Evolutionary conservation across 2,329 filamentous ascomycete genomes (phyloP).

Genomic region (Knufia petricola): DNA sequence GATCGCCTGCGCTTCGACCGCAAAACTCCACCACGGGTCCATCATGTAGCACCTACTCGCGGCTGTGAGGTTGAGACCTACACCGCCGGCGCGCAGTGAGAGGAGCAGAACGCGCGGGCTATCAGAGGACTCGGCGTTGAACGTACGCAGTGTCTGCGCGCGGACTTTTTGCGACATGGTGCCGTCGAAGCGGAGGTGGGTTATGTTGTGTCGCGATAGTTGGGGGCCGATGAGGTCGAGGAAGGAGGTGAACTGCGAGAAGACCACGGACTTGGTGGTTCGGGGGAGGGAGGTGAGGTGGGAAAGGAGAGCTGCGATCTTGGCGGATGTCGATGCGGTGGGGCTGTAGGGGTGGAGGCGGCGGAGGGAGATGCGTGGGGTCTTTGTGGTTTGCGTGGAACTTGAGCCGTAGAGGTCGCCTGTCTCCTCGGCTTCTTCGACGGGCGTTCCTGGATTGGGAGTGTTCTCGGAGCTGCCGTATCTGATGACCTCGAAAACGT

Average conservation of each 20-base stretch:
- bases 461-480: conserved; percentile 35
- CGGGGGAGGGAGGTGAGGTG: conserved; percentile 65
- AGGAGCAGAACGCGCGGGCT: conserved; percentile 58
- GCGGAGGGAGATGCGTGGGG: conserved; percentile 49
- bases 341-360: conserved; percentile 55
- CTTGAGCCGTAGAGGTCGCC: conserved; percentile 30
- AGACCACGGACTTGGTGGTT: conserved; percentile 77
- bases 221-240: conserved; percentile 82
- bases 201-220: conserved; percentile 60
- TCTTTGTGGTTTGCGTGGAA: conserved; percentile 22
- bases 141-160: conserved; percentile 66
- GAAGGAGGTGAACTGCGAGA: conserved; percentile 96
- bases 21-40: conserved; percentile 99
- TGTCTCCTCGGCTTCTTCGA: conserved; percentile 29
- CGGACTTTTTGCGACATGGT: conserved; percentile 79
- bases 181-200: conserved; percentile 81
- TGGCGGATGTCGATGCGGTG: conserved; percentile 57
- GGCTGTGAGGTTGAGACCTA: conserved; percentile 76
- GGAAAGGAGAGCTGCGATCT: conserved; percentile 69
- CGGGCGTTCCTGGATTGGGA: conserved; percentile 27
- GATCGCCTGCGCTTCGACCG: conserved; percentile 92
- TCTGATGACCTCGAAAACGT: conserved; percentile 85
- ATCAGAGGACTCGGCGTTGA: conserved; percentile 38
- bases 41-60: conserved; percentile 94
- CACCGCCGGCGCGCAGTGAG: conserved; percentile 79